These are phyloP conservation scores for Cyberlindnera maclurae DNA, from an alignment of 805 yeast species.

Conservation along the genomic window DNA sequence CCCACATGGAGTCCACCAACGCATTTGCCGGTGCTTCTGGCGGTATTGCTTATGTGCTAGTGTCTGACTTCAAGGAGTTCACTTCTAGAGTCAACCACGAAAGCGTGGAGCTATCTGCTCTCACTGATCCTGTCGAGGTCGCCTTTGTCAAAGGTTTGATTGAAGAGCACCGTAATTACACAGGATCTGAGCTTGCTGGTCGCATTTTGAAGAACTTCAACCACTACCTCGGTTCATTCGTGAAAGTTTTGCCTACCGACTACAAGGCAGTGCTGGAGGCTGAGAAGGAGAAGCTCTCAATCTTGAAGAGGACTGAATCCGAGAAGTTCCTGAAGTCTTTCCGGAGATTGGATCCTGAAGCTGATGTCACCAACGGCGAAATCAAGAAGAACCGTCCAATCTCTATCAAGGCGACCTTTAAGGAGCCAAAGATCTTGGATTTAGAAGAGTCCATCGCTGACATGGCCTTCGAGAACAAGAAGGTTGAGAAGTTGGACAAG, in stretches of 20 bases:
- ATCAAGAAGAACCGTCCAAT: slow-evolving; percentile 34
- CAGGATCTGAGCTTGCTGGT: slow-evolving; percentile 86
- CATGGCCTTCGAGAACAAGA: slow-evolving; percentile 54
- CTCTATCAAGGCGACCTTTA: slow-evolving; percentile 27
- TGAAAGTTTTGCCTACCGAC: slow-evolving; percentile 88
- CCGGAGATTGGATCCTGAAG: slow-evolving; percentile 68
- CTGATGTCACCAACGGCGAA: slow-evolving; percentile 88
- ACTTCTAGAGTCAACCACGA: slow-evolving; percentile 69
- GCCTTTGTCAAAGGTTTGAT: slow-evolving; percentile 89
- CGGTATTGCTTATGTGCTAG: slow-evolving; percentile 95
- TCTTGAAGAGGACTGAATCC: slow-evolving; percentile 49
- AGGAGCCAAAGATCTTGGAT: slow-evolving; percentile 83
- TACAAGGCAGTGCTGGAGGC: slow-evolving; percentile 83
- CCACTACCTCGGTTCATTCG: slow-evolving; percentile 80
- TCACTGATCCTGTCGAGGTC: slow-evolving; percentile 85
- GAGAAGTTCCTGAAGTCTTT: slow-evolving; percentile 59
- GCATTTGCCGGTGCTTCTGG: slow-evolving; percentile 96
- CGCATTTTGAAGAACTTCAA: slow-evolving; percentile 80
- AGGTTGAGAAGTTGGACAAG: slow-evolving; percentile 64
- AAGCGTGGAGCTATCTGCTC: slow-evolving; percentile 70
- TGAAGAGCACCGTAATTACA: slow-evolving; percentile 93
- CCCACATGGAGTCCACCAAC: slow-evolving; percentile 86
- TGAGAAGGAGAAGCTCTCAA: slow-evolving; percentile 61
- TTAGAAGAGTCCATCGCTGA: slow-evolving; percentile 84
- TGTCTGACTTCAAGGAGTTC: slow-evolving; percentile 85